phyloP scores from a whole-genome alignment of 768 basidiomycete species.

The Scleroderma citrinum region DNA sequence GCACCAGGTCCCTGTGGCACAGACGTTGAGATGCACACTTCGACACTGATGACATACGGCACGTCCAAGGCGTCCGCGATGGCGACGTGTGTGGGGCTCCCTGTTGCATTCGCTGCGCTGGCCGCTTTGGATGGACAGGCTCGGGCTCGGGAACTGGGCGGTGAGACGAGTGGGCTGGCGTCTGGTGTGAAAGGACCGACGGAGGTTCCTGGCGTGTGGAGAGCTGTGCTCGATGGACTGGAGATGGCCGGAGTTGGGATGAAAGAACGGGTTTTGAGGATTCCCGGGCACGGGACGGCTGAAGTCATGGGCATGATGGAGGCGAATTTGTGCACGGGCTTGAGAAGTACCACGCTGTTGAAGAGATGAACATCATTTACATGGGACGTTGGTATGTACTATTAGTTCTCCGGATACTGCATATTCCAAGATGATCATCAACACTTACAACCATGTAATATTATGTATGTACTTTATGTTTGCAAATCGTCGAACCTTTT shows the following conservation, averaged over 20 bases:
- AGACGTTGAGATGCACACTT: constrained; percentile 54
- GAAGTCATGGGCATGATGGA: constrained; percentile 30
- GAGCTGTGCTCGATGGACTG: constrained; percentile 55
- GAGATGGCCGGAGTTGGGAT: constrained; percentile 41
- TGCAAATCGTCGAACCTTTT: too few relatives aligned
- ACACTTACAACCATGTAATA: too few relatives aligned
- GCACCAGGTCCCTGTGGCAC: constrained; percentile 1
- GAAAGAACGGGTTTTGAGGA: constrained; percentile 32
- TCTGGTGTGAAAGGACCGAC: constrained; percentile 56
- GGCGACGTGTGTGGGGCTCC: constrained; percentile 86
- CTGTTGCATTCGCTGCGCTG: constrained; percentile 78
- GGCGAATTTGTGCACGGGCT: constrained; percentile 25
- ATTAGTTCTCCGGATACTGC: too few relatives aligned
- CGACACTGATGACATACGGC: constrained; percentile 61
- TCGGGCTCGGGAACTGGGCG: constrained; percentile 6
- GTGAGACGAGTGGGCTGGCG: constrained; percentile 38
- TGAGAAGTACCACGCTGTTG: too few relatives aligned
- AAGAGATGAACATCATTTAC: too few relatives aligned
- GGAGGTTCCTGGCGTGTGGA: constrained; percentile 48
- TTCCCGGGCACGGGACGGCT: constrained; percentile 26
- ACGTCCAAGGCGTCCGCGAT: constrained; percentile 64
- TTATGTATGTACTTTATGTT: too few relatives aligned
- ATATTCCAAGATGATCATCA: too few relatives aligned
- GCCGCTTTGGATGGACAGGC: constrained; percentile 57
- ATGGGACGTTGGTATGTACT: too few relatives aligned